Evolutionary conservation across 768 basidiomycete species (phyloP).

Genomic region (Suillus variegatus): DNA sequence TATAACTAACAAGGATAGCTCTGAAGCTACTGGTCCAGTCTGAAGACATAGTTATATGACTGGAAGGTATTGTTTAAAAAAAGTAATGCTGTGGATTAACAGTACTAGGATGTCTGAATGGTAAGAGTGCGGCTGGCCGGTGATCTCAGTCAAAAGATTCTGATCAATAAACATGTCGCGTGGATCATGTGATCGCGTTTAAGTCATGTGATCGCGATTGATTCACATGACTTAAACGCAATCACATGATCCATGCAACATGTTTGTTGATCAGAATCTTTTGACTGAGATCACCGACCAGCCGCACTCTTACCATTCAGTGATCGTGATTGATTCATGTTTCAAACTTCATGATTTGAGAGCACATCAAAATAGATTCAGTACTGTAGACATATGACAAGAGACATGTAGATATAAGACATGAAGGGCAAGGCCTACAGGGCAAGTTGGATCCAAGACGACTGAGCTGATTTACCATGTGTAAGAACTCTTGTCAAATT

Average conservation of each 20-base stretch:
- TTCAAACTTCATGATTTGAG: not conserved
- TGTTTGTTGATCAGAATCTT: too few species aligned
- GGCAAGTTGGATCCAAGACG: not conserved
- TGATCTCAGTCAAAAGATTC: not conserved
- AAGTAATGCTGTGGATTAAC: not conserved
- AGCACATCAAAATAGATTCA: slow-evolving; percentile 1
- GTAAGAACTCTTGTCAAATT: not conserved
- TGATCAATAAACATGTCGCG: not conserved
- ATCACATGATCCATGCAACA: too few species aligned
- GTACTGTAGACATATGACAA: not conserved
- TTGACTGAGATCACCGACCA: too few species aligned
- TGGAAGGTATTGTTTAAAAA: not conserved
- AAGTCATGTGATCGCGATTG: too few species aligned
- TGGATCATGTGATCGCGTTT: too few species aligned
- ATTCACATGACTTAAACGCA: too few species aligned
- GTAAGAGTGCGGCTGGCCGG: not conserved
- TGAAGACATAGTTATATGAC: not conserved
- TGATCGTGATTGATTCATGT: not conserved
- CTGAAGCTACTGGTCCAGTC: too few species aligned
- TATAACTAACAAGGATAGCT: too few species aligned
- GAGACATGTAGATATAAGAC: slow-evolving; percentile 1
- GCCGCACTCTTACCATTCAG: too few species aligned
- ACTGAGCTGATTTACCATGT: not conserved
- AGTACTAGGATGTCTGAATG: not conserved
- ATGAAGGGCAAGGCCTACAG: not conserved